A percentile compares a stretch with the other conserved stretches of the same genome.
These are phyloP conservation scores for Cerrena zonata DNA, from an alignment of 1,284 basidiomycete genomes.

Conservation along the genomic window DNA sequence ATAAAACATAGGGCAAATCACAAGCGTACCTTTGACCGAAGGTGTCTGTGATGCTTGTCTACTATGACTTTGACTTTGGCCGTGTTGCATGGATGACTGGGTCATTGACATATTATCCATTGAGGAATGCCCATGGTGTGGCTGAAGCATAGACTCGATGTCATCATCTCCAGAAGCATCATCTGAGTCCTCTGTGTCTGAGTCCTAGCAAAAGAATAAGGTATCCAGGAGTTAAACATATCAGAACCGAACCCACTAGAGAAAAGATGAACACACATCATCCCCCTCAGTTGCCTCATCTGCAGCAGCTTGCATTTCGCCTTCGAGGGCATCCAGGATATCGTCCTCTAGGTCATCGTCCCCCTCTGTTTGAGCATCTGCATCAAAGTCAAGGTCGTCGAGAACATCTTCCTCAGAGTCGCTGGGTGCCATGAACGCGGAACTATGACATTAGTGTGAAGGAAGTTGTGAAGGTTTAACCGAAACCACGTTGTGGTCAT, in stretches of 20 bases:
- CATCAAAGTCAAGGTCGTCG: conserved; percentile 45
- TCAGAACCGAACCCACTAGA: conserved; percentile 1
- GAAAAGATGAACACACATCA: conserved; percentile 17
- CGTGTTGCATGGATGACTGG: background rate
- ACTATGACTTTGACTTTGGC: background rate
- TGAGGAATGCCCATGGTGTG: conserved; percentile 12
- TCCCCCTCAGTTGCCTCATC: conserved; percentile 40
- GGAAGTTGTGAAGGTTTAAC: conserved; percentile 9
- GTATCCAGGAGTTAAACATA: background rate
- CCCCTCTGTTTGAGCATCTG: conserved; percentile 42
- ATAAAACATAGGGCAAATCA: background rate
- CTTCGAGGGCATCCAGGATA: conserved; percentile 44
- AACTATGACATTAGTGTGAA: conserved; percentile 3
- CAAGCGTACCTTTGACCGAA: background rate
- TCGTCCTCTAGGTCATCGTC: conserved; percentile 53
- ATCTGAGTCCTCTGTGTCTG: conserved; percentile 53
- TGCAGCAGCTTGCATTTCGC: conserved; percentile 45
- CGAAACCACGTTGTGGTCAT: conserved; percentile 1
- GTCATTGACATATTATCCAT: background rate
- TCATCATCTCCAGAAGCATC: conserved; percentile 44
- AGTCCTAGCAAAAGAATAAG: conserved; percentile 33
- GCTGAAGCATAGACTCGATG: conserved; percentile 16
- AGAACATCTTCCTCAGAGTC: conserved; percentile 62
- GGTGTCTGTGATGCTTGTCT: background rate
- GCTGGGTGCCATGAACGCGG: conserved; percentile 46